Percentiles rank a stretch among this genome's conserved stretches.
phyloP scores from a whole-genome alignment of 2,329 filamentous ascomycete genomes.

The Pseudogymnoascus sp. region DNA sequence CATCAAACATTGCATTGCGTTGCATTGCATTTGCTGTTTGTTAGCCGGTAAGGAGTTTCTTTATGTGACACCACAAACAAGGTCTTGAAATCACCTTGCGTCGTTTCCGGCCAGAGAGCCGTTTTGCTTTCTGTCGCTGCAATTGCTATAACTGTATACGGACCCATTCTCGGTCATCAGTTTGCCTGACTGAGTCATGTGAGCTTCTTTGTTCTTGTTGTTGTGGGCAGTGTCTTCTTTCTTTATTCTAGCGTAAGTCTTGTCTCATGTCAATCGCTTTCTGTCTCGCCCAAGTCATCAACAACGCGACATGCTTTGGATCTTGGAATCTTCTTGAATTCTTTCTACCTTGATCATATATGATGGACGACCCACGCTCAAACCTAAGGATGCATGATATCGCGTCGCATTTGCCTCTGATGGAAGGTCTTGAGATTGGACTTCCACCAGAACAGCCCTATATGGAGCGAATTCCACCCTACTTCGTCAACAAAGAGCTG shows the following conservation, averaged over 20 bases:
- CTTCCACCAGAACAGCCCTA: conserved; percentile 1
- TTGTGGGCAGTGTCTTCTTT: neutral
- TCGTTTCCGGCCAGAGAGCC: neutral
- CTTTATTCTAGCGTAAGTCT: neutral
- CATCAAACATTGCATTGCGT: neutral
- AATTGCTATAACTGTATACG: neutral
- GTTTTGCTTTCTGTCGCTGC: neutral
- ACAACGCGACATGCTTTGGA: neutral
- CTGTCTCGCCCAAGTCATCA: conserved; percentile 1
- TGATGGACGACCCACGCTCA: neutral
- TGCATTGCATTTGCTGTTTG: conserved; percentile 1
- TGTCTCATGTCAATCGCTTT: neutral
- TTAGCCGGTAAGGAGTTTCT: neutral
- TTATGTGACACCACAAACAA: conserved; percentile 7
- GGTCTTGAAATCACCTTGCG: neutral
- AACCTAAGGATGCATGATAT: neutral
- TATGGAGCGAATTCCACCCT: neutral
- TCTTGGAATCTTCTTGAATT: neutral
- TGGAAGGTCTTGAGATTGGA: neutral
- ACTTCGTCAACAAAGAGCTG: conserved; percentile 3
- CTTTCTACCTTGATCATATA: neutral
- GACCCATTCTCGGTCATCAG: neutral
- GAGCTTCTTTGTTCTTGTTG: conserved; percentile 1
- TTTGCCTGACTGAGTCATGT: neutral
- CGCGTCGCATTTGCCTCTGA: neutral